A percentile compares a stretch with the other conserved stretches of the same genome.
These are phyloP conservation scores for Aureobasidium sp. DNA, from an alignment of 2,329 filamentous ascomycete species.

Conservation along the genomic window DNA sequence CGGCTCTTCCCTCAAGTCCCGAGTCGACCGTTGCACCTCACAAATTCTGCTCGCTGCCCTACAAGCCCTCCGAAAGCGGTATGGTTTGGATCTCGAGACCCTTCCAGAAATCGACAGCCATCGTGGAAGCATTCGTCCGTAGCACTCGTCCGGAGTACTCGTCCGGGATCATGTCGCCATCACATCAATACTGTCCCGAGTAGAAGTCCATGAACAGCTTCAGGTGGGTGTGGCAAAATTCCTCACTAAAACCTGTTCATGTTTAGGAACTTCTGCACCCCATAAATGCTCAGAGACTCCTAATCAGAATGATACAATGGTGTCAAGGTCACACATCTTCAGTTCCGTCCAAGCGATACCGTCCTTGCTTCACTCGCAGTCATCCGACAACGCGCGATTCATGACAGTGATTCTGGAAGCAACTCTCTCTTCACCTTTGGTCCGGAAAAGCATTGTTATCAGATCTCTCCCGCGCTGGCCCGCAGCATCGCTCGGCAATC, in stretches of 20 bases:
- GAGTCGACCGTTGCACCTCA: neutral
- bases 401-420: neutral
- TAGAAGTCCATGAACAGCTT: too few species aligned
- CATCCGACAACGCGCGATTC: neutral
- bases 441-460: neutral
- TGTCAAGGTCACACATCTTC: too few species aligned
- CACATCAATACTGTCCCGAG: neutral
- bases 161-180: neutral
- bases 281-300: too few species aligned
- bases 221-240: too few species aligned
- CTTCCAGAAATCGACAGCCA: neutral
- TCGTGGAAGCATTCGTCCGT: neutral
- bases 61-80: neutral
- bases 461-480: neutral
- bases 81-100: neutral
- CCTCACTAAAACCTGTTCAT: too few species aligned
- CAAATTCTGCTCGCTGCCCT: conserved; percentile 4
- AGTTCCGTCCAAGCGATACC: neutral
- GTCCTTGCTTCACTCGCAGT: neutral
- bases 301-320: too few species aligned
- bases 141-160: too few species aligned
- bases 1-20: neutral
- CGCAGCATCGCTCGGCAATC: neutral
- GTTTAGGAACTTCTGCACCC: too few species aligned
- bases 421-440: neutral